Percentiles rank a stretch among this genome's conserved stretches.
Conservation (phyloP, 2,329 filamentous ascomycete genomes). For the Fusarium anthophilum region DNA sequence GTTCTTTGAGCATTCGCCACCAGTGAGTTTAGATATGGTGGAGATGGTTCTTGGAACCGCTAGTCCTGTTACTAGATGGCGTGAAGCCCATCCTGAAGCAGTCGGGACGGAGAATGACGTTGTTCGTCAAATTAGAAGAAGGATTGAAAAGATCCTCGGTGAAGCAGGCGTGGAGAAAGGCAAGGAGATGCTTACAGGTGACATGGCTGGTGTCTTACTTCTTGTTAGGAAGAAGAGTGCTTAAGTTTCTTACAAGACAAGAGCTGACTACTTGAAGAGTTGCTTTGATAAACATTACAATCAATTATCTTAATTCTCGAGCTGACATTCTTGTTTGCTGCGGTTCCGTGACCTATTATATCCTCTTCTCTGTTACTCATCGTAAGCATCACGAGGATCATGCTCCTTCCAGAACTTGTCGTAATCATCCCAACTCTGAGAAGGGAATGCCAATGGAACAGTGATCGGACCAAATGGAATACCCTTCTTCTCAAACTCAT, state of each 20-base stretch:
- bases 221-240: background rate
- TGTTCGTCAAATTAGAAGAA: background rate
- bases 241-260: background rate
- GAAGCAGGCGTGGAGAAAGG: background rate
- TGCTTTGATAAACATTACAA: background rate
- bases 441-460: constrained; percentile 58
- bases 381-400: constrained; percentile 43
- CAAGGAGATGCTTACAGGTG: background rate
- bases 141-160: background rate
- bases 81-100: background rate
- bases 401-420: constrained; percentile 43
- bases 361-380: background rate
- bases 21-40: background rate
- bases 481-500: constrained; percentile 59
- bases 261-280: background rate
- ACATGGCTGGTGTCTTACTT: background rate
- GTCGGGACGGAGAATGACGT: background rate
- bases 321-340: background rate
- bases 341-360: background rate
- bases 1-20: background rate
- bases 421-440: constrained; percentile 61
- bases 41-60: background rate
- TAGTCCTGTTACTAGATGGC: background rate
- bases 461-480: constrained; percentile 64
- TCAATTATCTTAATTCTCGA: background rate